These are phyloP conservation scores for Cystobasidium sp. DNA, from an alignment of 1,284 basidiomycete species.

Conservation along the genomic window DNA sequence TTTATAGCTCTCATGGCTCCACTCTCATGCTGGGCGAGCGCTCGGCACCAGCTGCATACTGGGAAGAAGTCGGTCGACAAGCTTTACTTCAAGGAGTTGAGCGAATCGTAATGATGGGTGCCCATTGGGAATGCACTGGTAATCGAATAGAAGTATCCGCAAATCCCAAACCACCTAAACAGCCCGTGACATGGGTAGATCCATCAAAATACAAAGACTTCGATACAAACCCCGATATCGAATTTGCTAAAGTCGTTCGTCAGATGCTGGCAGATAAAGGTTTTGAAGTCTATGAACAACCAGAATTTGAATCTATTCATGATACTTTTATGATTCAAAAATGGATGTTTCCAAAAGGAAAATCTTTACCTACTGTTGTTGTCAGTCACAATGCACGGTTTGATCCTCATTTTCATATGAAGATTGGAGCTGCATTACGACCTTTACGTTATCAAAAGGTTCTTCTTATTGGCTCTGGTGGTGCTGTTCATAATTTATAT, in stretches of 20 bases:
- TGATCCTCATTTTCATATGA: slow-evolving; percentile 50
- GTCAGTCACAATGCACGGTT: slow-evolving; percentile 49
- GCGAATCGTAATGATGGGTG: slow-evolving; percentile 53
- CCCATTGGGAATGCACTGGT: slow-evolving; percentile 51
- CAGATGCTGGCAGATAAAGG: slow-evolving; percentile 45
- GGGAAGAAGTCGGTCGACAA: slow-evolving; percentile 51
- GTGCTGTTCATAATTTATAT: slow-evolving; percentile 54
- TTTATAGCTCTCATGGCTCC: slow-evolving; percentile 47
- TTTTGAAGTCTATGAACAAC: slow-evolving; percentile 49
- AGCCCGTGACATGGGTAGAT: slow-evolving; percentile 51
- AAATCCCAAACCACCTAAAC: slow-evolving; percentile 50
- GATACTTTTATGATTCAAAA: slow-evolving; percentile 52
- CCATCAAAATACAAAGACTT: slow-evolving; percentile 48
- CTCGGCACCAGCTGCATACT: slow-evolving; percentile 50
- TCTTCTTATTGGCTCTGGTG: slow-evolving; percentile 52
- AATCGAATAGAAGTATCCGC: slow-evolving; percentile 47
- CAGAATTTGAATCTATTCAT: slow-evolving; percentile 52
- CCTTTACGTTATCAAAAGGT: slow-evolving; percentile 48
- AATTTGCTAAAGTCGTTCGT: slow-evolving; percentile 47
- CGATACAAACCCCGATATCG: slow-evolving; percentile 45
- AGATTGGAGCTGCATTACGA: slow-evolving; percentile 51
- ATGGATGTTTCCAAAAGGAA: slow-evolving; percentile 54
- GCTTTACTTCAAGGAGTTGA: slow-evolving; percentile 52
- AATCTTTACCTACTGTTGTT: slow-evolving; percentile 49
- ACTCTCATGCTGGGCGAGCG: slow-evolving; percentile 52